Percentiles rank a stretch among this genome's conserved stretches.
Conservation (phyloP, 257 asterid species). For the Hygrophila difformis region DNA sequence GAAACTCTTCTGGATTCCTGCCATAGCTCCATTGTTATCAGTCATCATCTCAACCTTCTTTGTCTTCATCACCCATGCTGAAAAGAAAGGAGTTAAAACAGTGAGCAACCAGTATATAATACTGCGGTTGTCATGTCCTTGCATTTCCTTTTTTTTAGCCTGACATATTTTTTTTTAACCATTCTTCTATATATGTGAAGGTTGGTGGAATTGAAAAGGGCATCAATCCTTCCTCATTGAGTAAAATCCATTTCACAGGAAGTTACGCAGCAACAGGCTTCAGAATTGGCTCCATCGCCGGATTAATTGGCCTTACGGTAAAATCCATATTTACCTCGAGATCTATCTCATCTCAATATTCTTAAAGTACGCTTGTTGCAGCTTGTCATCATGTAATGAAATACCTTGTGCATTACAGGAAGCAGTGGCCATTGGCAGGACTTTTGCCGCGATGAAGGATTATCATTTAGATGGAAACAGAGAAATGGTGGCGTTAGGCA, state of each 20-base stretch:
- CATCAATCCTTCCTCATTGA: slow-evolving; percentile 48
- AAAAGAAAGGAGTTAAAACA: slow-evolving; percentile 52
- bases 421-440: slow-evolving; percentile 77
- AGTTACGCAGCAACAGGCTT: slow-evolving; percentile 42
- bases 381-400: background rate
- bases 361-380: too few relatives aligned
- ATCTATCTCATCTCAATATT: too few relatives aligned
- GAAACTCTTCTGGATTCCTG: slow-evolving; percentile 65
- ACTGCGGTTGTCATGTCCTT: background rate
- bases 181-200: slow-evolving; percentile 14
- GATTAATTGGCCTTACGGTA: slow-evolving; percentile 63
- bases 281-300: slow-evolving; percentile 52
- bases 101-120: slow-evolving; percentile 24
- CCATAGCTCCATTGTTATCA: slow-evolving; percentile 67
- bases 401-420: slow-evolving; percentile 29
- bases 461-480: slow-evolving; percentile 69
- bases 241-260: slow-evolving; percentile 47
- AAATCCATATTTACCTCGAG: background rate
- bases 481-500: slow-evolving; percentile 76
- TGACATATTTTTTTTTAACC: background rate
- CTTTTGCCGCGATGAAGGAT: slow-evolving; percentile 71
- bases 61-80: slow-evolving; percentile 61
- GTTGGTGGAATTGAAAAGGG: slow-evolving; percentile 46
- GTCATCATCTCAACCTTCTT: slow-evolving; percentile 54
- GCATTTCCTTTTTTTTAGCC: background rate